Conservation (phyloP, 139 green algal species). For the Eudorina sp. region DNA sequence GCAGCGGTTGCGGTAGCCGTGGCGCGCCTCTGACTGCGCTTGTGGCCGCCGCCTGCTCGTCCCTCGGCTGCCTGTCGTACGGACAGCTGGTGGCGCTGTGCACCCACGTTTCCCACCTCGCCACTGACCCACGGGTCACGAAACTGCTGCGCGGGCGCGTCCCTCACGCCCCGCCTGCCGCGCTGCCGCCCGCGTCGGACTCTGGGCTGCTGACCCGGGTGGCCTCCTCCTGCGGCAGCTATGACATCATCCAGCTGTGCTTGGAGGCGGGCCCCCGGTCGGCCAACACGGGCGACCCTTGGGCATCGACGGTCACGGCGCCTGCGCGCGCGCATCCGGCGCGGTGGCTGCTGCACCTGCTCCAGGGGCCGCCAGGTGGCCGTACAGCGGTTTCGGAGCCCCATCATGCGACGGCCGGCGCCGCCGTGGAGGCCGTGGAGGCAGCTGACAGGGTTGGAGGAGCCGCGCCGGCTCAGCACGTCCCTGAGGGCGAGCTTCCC, state of each 20-base stretch:
- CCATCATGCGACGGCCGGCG: too few relatives aligned
- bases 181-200: background rate
- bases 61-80: background rate
- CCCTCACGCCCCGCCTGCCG: background rate
- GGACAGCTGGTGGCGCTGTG: conserved; percentile 2
- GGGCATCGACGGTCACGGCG: too few relatives aligned
- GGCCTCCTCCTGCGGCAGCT: too few relatives aligned
- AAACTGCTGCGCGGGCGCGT: background rate
- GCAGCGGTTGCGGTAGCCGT: background rate
- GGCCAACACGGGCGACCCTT: too few relatives aligned
- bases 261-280: too few relatives aligned
- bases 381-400: too few relatives aligned
- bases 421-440: too few relatives aligned
- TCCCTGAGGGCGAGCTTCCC: too few relatives aligned
- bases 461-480: too few relatives aligned
- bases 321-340: too few relatives aligned
- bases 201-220: background rate
- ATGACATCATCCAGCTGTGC: too few relatives aligned
- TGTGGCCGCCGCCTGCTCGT: background rate
- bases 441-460: too few relatives aligned
- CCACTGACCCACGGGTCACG: background rate
- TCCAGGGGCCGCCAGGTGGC: background rate
- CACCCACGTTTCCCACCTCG: background rate
- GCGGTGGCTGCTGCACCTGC: background rate
- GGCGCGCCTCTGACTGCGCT: background rate